Evolutionary conservation across 2,329 filamentous ascomycete genomes (phyloP).

Genomic region (Didymella glomerata): DNA sequence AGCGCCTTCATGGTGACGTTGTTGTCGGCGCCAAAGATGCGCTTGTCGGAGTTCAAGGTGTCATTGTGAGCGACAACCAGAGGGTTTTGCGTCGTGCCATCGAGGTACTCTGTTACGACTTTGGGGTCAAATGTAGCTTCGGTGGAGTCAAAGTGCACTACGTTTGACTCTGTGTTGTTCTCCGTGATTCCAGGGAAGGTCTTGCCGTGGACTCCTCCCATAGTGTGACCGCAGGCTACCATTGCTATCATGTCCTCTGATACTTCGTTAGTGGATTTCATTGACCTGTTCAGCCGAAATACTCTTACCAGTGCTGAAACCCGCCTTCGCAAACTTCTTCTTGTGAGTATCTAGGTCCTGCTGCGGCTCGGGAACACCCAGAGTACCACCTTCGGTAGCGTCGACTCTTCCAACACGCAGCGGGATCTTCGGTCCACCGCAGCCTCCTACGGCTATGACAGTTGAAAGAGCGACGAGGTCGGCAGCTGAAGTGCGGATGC

Average conservation of each 20-base stretch:
- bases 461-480: conserved; percentile 46
- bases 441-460: conserved; percentile 42
- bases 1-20: conserved; percentile 45
- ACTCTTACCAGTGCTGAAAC: conserved; percentile 36
- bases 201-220: conserved; percentile 48
- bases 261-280: background rate
- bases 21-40: conserved; percentile 43
- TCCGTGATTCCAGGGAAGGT: conserved; percentile 40
- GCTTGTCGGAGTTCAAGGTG: conserved; percentile 44
- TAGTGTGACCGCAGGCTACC: conserved; percentile 48
- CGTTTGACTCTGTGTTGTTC: conserved; percentile 33
- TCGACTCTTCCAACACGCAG: conserved; percentile 46
- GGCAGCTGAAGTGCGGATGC: conserved; percentile 33
- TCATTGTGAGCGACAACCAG: conserved; percentile 40
- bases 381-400: conserved; percentile 39
- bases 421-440: conserved; percentile 42
- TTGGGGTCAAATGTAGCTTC: conserved; percentile 37
- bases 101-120: conserved; percentile 46
- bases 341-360: conserved; percentile 43
- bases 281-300: conserved; percentile 4
- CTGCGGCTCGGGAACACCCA: conserved; percentile 46
- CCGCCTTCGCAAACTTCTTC: conserved; percentile 41
- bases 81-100: conserved; percentile 39
- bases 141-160: conserved; percentile 39
- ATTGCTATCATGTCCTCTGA: conserved; percentile 38